Evolutionary conservation across 805 yeast genomes (phyloP).

Genomic region (Metschnikowia colocasiae): DNA sequence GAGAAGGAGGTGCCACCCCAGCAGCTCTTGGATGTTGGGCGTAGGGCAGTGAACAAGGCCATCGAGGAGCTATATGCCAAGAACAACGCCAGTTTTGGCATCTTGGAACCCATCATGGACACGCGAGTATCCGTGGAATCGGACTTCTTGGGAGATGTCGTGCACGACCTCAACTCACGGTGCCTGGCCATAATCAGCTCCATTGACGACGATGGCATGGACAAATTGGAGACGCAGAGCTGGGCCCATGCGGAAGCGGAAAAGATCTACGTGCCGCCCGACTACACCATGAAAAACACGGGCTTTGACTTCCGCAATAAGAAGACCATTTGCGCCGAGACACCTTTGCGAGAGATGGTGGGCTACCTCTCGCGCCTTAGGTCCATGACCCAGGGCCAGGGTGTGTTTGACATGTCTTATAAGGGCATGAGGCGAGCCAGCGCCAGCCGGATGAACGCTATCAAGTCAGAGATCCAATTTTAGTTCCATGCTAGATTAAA

Average conservation of each 20-base stretch:
- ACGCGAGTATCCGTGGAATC: constrained; percentile 64
- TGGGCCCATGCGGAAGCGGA: constrained; percentile 59
- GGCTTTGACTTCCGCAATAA: constrained; percentile 31
- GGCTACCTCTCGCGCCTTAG: constrained; percentile 79
- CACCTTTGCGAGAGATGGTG: constrained; percentile 86
- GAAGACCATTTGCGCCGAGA: constrained; percentile 68
- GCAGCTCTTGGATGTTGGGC: constrained; percentile 42
- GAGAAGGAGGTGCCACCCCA: constrained; percentile 30
- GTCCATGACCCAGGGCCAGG: constrained; percentile 86
- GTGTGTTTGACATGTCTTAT: constrained; percentile 75
- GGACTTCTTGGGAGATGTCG: constrained; percentile 73
- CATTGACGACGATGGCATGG: constrained; percentile 59
- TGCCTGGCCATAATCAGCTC: constrained; percentile 72
- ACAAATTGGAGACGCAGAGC: constrained; percentile 32
- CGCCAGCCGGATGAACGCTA: constrained; percentile 10
- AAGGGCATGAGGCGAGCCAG: constrained; percentile 67
- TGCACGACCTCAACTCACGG: constrained; percentile 77
- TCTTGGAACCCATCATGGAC: constrained; percentile 87
- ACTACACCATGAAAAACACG: constrained; percentile 49
- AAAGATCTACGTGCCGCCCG: constrained; percentile 69
- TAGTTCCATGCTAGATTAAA: neutral
- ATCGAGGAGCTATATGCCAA: constrained; percentile 21
- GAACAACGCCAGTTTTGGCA: constrained; percentile 34
- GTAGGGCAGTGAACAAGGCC: constrained; percentile 31
- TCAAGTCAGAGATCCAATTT: constrained; percentile 15